Evolutionary conservation across 148 eudicot species (phyloP), one percentile per base, ranked within the genome.

Genomic region (Amaranthus cruentus): DNA sequence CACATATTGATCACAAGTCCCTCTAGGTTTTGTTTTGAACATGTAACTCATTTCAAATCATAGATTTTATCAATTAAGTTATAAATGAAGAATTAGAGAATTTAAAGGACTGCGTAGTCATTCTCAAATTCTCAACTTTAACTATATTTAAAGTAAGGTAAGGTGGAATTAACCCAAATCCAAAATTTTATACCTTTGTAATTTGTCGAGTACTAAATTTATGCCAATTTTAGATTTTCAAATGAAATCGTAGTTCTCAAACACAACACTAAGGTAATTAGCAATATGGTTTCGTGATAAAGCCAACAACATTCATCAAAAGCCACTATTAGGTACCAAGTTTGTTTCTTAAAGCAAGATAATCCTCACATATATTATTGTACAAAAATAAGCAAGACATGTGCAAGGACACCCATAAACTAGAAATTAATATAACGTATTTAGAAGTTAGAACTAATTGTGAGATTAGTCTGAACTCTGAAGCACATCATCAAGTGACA

Each of bases 401-500:
- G 56, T 49, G 68, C 56, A 68, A 57, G 14, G 47, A 57, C 51
- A 7, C n/a, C 28, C 14, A 48, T 7, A 53, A 62, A 46, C 62
- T 54, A 21, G 38, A 28, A 28, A 11, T 59, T 15, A 57, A 78
- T 15, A 51, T 52, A 50, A 61, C 52, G 13, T 15, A 4, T 10
- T 42, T 69, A 14, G 56, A 66, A 4, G 11, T 42, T 69, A 14
- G 56, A 66, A 60, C 42, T 11, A 51, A 15, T 52, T 50, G 6
- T 42, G 55, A 67, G 50, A 46, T 42, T 8, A 42, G 59, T 57
- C 53, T 9, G 2, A 6, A 42, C 60, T 57, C 53, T 9, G 2
- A 6, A 50, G 54, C 14, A n/a, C 60, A 53, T 77, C 52, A 50
- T 15, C 72, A 73, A 44, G 60, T 73, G 76, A 73, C 72, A 78